Percentiles rank a stretch among this genome's conserved stretches.
phyloP scores from a whole-genome alignment of 2,329 filamentous ascomycete species.

The Cladophialophora bantiana region DNA sequence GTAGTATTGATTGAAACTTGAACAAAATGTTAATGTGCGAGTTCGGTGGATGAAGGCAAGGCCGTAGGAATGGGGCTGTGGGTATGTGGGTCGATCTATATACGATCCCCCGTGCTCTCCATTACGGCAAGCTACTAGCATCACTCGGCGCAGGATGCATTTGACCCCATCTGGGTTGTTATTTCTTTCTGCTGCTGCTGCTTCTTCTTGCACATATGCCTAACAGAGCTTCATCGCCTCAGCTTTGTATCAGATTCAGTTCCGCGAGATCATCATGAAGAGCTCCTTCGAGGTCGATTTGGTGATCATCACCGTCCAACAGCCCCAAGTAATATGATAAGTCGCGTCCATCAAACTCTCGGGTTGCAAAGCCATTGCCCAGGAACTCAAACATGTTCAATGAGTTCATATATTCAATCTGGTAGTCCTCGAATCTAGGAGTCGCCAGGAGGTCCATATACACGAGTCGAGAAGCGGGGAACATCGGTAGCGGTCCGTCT shows the following conservation, averaged over 20 bases:
- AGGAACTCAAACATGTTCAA: conserved; percentile 48
- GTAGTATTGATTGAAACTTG: too few relatives aligned
- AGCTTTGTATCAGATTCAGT: conserved; percentile 22
- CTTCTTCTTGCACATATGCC: background rate
- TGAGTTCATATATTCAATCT: conserved; percentile 50
- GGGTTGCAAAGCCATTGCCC: conserved; percentile 53
- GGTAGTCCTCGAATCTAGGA: conserved; percentile 52
- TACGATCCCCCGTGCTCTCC: too few relatives aligned
- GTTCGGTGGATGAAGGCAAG: too few relatives aligned
- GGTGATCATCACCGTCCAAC: conserved; percentile 28
- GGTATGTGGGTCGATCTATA: too few relatives aligned
- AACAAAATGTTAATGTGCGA: too few relatives aligned
- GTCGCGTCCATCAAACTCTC: conserved; percentile 56
- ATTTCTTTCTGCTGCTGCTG: background rate
- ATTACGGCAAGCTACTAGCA: too few relatives aligned
- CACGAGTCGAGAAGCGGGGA: conserved; percentile 48
- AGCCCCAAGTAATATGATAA: conserved; percentile 51
- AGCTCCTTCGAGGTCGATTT: conserved; percentile 31
- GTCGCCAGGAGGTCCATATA: conserved; percentile 49
- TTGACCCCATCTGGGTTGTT: background rate
- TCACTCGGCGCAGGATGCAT: too few relatives aligned
- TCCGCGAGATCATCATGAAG: conserved; percentile 30
- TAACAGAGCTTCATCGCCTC: background rate
- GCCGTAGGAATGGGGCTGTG: too few relatives aligned
- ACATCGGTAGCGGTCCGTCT: conserved; percentile 45